A percentile compares a stretch with the other conserved stretches of the same genome.
These are phyloP conservation scores for Agastache rugosa DNA, from an alignment of 257 asterid genomes.

Conservation along the genomic window DNA sequence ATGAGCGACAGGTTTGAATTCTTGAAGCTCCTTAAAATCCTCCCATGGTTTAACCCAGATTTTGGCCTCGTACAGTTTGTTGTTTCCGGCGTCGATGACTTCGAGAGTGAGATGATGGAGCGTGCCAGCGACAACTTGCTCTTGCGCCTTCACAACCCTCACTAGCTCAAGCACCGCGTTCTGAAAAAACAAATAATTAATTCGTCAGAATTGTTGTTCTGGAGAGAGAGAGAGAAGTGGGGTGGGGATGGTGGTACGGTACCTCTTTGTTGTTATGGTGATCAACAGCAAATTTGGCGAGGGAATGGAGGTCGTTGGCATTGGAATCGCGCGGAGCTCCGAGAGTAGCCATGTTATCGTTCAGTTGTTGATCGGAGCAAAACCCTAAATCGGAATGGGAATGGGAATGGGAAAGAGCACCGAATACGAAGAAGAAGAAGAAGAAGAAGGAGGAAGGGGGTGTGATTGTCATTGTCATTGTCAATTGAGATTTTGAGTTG, in stretches of 20 bases:
- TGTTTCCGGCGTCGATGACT: constrained; percentile 76
- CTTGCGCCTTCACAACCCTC: constrained; percentile 76
- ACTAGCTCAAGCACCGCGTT: constrained; percentile 73
- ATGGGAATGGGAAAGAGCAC: constrained; percentile 6
- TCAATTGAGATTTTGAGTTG: neutral
- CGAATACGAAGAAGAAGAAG: constrained; percentile 6
- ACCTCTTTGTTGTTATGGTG: constrained; percentile 81
- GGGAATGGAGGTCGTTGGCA: constrained; percentile 60
- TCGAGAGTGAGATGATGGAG: constrained; percentile 85
- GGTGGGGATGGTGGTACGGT: no score
- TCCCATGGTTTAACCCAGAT: constrained; percentile 96
- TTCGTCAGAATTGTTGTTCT: no score
- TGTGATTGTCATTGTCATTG: constrained; percentile 31
- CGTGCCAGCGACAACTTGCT: constrained; percentile 84
- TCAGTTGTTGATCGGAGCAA: constrained; percentile 35
- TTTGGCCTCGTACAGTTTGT: constrained; percentile 80
- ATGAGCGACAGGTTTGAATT: constrained; percentile 70
- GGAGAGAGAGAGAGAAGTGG: neutral
- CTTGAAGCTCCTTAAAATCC: constrained; percentile 82
- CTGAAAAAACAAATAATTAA: constrained; percentile 38
- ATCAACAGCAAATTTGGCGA: constrained; percentile 77
- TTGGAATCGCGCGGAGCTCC: constrained; percentile 63
- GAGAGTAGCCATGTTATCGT: constrained; percentile 57
- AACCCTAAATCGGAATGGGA: constrained; percentile 44
- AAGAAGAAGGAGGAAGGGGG: neutral